phyloP scores from a whole-genome alignment of 1,284 basidiomycete genomes.

The Trichosporon inkin region DNA sequence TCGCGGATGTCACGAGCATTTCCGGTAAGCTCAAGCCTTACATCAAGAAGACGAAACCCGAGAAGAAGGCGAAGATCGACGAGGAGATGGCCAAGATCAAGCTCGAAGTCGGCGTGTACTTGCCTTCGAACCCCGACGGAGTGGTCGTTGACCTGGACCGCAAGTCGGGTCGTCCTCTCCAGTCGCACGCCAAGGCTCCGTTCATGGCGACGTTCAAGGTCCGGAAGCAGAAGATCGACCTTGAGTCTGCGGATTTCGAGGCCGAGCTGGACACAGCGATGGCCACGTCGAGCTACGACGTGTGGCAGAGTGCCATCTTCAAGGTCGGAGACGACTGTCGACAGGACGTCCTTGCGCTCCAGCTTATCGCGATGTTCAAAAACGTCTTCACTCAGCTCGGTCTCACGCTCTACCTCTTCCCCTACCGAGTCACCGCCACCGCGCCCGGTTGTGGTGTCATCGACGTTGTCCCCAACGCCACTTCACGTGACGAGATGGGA shows the following conservation, averaged over 20 bases:
- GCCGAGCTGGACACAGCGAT: constrained; percentile 50
- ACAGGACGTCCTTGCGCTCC: constrained; percentile 93
- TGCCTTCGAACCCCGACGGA: constrained; percentile 97
- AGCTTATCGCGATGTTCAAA: constrained; percentile 99
- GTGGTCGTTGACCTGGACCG: constrained; percentile 94
- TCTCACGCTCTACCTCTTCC: constrained; percentile 85
- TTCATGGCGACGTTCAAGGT: constrained; percentile 99
- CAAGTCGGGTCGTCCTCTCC: constrained; percentile 89
- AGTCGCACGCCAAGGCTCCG: constrained; percentile 98
- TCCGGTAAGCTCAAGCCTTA: constrained; percentile 96
- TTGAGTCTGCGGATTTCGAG: constrained; percentile 21
- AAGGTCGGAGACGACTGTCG: constrained; percentile 99
- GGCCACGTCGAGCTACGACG: constrained; percentile 66
- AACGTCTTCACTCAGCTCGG: constrained; percentile 88
- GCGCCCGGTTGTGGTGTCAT: constrained; percentile 97
- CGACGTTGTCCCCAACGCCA: constrained; percentile 96
- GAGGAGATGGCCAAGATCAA: constrained; percentile 97
- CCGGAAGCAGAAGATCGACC: constrained; percentile 68
- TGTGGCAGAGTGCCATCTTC: constrained; percentile 99
- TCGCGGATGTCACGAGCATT: constrained; percentile 93
- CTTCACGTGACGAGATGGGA: constrained; percentile 99
- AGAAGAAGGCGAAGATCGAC: constrained; percentile 98
- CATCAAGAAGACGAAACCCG: constrained; percentile 91
- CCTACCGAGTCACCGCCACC: constrained; percentile 96
- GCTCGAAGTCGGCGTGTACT: constrained; percentile 89